Evolutionary conservation across 306 rosid species (phyloP), one percentile per base, ranked within the genome.

Genomic region (Quercus rubra): DNA sequence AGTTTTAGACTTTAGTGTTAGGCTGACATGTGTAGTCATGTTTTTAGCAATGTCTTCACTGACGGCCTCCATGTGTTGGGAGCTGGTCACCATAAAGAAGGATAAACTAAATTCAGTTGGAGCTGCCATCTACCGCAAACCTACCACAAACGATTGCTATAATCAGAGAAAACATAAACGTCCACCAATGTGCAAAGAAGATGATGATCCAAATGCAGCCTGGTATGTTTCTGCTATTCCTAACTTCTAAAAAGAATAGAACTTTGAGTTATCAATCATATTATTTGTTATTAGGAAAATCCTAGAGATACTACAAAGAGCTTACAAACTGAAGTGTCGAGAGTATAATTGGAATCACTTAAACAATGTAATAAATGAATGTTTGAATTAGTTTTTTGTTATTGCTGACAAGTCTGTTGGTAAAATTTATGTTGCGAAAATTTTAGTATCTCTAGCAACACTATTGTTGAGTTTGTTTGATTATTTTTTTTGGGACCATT

Each of bases 141-240:
- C 99, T 58, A 83, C 81, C 74, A 10, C 93, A 70, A 93, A 96
- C 11, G 82, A 90, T 23, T 96, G 99, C 83, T 94, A 94, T 28
- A 87, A 89, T 3, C 86, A 83, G 79, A 88, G 98, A 75, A 82
- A 88, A 81, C 64, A 89, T 54, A 88, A 84, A 41, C 80, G 81
- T 77, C 98, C 98, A 74, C 90, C 94, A 15, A 81, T 94, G 93
- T 94, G 98, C 84, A 85, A 86, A 79, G 83, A 85, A 6, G 88
- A 91, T 1, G 94, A 94, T 41, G 98, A 92, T 76, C 91, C 98
- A 1, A 94, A 92, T 69, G 98, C 97, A 25, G 98, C 98, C 35
- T 93, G 99, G 99, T 96, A 86, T 62, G 63, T 70, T 67, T 64
- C 49, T 41, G 46, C 46, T 41, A 41, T 41, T 8, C 11, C 46